A percentile compares a stretch with the other conserved stretches of the same genome.
phyloP scores from a whole-genome alignment of 805 yeast genomes.

The Suhomyces kilbournensis region DNA sequence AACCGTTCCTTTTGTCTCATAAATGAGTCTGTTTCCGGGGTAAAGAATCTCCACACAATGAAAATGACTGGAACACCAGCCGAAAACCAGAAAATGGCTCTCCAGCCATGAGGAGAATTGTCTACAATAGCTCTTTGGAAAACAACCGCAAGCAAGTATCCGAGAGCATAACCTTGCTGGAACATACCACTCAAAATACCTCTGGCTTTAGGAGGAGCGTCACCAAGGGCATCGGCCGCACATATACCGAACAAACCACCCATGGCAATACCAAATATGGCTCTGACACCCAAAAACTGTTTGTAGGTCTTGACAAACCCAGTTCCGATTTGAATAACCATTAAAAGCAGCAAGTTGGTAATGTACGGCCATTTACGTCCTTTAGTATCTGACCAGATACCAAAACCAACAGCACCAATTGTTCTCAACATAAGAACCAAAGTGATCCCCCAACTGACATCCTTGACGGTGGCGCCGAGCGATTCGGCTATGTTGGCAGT shows the following conservation, averaged over 20 bases:
- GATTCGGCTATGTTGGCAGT: conserved; percentile 45
- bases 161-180: conserved; percentile 79
- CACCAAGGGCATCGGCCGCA: conserved; percentile 65
- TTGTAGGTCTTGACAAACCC: conserved; percentile 56
- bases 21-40: conserved; percentile 63
- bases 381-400: conserved; percentile 55
- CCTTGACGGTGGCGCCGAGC: conserved; percentile 45
- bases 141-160: conserved; percentile 61
- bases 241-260: conserved; percentile 70
- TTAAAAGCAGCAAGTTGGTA: conserved; percentile 43
- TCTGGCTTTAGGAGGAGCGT: conserved; percentile 54
- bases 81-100: conserved; percentile 65
- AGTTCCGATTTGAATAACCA: conserved; percentile 58
- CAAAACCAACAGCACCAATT: conserved; percentile 63
- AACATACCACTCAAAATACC: conserved; percentile 65
- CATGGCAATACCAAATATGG: conserved; percentile 65
- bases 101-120: conserved; percentile 53
- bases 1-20: conserved; percentile 30
- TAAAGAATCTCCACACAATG: conserved; percentile 52
- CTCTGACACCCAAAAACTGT: conserved; percentile 61
- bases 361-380: conserved; percentile 62
- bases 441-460: conserved; percentile 68
- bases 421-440: conserved; percentile 67
- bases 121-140: conserved; percentile 63
- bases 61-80: conserved; percentile 65